Evolutionary conservation across 2,329 filamentous ascomycete species (phyloP).

Genomic region (Aspergillus oerlinghausenensis): DNA sequence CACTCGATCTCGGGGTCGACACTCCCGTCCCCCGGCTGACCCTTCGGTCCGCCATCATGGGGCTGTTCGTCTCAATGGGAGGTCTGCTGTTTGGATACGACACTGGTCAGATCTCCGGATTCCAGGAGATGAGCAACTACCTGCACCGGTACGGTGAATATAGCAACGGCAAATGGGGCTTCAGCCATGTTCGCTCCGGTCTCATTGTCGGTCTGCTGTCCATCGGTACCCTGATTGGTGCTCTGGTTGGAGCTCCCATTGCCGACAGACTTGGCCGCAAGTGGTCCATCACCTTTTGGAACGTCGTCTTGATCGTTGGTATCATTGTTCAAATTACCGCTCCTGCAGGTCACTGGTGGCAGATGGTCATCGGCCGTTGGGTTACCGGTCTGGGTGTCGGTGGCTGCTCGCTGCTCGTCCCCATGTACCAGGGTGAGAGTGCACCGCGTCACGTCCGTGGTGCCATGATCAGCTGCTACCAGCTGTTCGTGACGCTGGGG

Average conservation of each 20-base stretch:
- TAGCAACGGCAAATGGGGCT: slow-evolving; percentile 29
- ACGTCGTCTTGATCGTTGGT: slow-evolving; percentile 35
- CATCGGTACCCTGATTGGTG: slow-evolving; percentile 42
- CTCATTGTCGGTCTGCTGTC: slow-evolving; percentile 41
- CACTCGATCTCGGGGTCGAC: slow-evolving; percentile 21
- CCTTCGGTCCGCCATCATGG: slow-evolving; percentile 26
- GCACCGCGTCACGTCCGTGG: slow-evolving; percentile 44
- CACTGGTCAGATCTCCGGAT: slow-evolving; percentile 43
- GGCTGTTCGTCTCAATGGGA: slow-evolving; percentile 41
- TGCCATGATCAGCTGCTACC: slow-evolving; percentile 41
- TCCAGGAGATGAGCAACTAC: slow-evolving; percentile 41
- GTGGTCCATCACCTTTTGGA: slow-evolving; percentile 39
- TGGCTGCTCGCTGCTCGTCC: slow-evolving; percentile 38
- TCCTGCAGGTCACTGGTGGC: slow-evolving; percentile 33
- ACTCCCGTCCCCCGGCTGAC: slow-evolving; percentile 34
- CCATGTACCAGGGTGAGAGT: slow-evolving; percentile 45
- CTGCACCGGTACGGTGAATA: slow-evolving; percentile 34
- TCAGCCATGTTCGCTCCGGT: slow-evolving; percentile 39
- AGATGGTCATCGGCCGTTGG: slow-evolving; percentile 40
- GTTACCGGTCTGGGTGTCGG: slow-evolving; percentile 43
- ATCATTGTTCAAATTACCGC: slow-evolving; percentile 42
- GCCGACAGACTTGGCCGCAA: slow-evolving; percentile 41
- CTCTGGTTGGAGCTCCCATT: slow-evolving; percentile 36
- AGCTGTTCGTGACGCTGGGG: slow-evolving; percentile 45
- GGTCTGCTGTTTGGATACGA: slow-evolving; percentile 42